phyloP scores from a whole-genome alignment of 2,329 filamentous ascomycete genomes.

The Fonsecaea pugnacius region DNA sequence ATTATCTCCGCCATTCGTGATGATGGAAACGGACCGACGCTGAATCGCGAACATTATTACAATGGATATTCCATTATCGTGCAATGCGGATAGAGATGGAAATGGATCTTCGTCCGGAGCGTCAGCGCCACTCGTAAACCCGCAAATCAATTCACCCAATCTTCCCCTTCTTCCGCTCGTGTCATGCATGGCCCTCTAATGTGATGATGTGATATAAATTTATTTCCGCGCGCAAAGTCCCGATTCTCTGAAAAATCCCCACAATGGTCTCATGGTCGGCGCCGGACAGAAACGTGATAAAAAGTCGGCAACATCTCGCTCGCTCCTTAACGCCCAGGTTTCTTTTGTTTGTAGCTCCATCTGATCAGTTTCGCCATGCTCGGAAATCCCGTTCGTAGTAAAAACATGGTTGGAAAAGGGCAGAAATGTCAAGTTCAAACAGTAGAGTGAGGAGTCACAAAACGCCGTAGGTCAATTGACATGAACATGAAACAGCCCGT shows the following conservation, averaged over 20 bases:
- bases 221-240: background rate
- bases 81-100: background rate
- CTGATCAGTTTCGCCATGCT: conserved; percentile 12
- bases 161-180: background rate
- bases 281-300: background rate
- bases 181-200: background rate
- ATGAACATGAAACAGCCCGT: background rate
- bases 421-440: conserved; percentile 11
- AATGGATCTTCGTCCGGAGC: background rate
- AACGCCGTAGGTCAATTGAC: conserved; percentile 6
- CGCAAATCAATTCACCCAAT: background rate
- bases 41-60: background rate
- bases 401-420: conserved; percentile 4
- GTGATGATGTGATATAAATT: background rate
- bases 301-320: conserved; percentile 7
- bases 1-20: background rate
- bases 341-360: conserved; percentile 1
- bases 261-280: background rate
- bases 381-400: conserved; percentile 10
- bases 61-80: background rate
- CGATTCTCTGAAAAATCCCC: background rate
- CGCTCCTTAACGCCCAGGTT: conserved; percentile 16
- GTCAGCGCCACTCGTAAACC: background rate
- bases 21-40: background rate
- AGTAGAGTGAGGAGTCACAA: conserved; percentile 15